Evolutionary conservation across 345 rosid species (phyloP), one percentile per base, ranked within the genome.

Genomic region (Garcia nutans): DNA sequence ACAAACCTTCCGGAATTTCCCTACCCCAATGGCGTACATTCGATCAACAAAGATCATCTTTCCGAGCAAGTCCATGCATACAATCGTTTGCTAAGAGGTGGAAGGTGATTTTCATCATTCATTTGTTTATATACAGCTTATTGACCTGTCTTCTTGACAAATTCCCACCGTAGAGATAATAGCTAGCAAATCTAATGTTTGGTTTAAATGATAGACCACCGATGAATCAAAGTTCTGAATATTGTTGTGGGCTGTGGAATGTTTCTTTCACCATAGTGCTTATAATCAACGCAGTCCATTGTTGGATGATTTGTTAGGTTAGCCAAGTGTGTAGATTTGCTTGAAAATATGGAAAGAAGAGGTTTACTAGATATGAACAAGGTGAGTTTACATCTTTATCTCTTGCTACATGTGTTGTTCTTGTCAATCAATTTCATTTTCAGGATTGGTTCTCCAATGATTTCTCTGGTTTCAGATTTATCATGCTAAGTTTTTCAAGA

Each of bases 321-420:
- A 68, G 78, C 83, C n/a, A 90, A 90, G 26, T 93, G 94, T 82
- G 70, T 95, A 57, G 83, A 72, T 80, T 83, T 95, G 84, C 94
- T 95, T 56, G 93, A 95, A 86, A 94, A 88, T 79, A 71, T 82
- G 94, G 94, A 91, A 63, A 80, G 82, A 75, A 82, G 41, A 73
- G 89, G 88, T 81, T 58, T 85, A 76, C 70, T 95, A 82, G 90
- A 95, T 80, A 93, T 87, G 96, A 84, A 87, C 84, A 92, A 95
- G 93, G 99, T 88, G 81, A 23, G 68, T 11, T 31, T 77, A 44
- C 58, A 63, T 22, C 66, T 68, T 70, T 70, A 49, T 47, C 77
- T 65, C 73, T 66, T 77, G 66, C 52, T 47, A 67, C 50, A 70
- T 60, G 12, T 73, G 65, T 71, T 71, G 62, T 50, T 71, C 7